Evolutionary conservation across 139 green algal genomes (phyloP), one percentile per base, ranked within the genome.

Genomic region (Chlamydomonas applanata): DNA sequence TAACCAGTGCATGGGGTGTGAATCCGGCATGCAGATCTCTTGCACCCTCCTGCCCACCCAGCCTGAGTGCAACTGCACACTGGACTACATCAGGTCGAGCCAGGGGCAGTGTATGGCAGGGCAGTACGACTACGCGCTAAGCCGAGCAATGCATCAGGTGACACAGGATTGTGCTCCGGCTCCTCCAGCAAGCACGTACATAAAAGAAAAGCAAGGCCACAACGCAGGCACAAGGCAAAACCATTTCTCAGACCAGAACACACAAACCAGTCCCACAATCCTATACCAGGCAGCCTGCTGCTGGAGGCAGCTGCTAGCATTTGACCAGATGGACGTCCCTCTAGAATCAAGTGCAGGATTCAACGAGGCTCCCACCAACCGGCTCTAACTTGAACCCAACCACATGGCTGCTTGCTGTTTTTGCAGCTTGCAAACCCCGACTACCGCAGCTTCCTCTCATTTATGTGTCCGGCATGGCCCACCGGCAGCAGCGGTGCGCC

Each of bases 391-490:
- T 25, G 27, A n/a, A 68, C 60, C 22, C 60, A 3, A 17, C 29
- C 45, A 27, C 67, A 61, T 61, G 7, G 27, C 44, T 5, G 9
- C 14, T 14, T 49, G 52, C 14, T 65, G 59, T 44, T 33, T 20
- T 60, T 29, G 30, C 75, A 87, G 82, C 19, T 87, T 11, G 72
- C 72, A 25, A 63, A 60, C 13, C 67, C 56, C 7, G 79, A 77
- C 19, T 92, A 92, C 46, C 76, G 71, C 5, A 34, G 44, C 4
- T 92, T 92, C 64, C 60, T 92, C 20, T 36, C 80, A 22, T 92
- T 73, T 80, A 92, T 92, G 87, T 92, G 87, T 63, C 85, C 85
- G 0, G 74, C 78, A 17, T 78, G 78, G 53, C 54, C 27, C 9
- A 27, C 53, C 25, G 33, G 17, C 9, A 27, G 56, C 1, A 71